Base-by-base conservation (phyloP, 2,329 filamentous ascomycete genomes). In the Ramularia collo-cygni region DNA sequence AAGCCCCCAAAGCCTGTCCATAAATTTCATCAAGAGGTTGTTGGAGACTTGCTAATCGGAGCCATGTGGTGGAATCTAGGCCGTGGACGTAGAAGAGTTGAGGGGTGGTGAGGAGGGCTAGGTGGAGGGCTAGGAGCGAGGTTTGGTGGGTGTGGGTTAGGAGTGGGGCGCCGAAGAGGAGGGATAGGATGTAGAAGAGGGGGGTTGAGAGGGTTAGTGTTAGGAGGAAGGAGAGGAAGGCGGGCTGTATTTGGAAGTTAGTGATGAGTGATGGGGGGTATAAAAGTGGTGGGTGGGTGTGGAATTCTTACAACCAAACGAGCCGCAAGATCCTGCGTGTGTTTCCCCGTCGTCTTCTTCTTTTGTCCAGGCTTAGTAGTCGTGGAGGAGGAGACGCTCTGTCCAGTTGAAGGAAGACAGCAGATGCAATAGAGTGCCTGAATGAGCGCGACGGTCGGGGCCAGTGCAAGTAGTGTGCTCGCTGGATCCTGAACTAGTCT, bases 111-210 rank as follows among this genome's bases (percentile, higher is more conserved):
- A 98, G 77, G 0, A 95, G 65, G 8, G 88, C 77, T 44, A 96
- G 76, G 61, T 96, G 89, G 2, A 83, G 75, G 2, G 86, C 83
- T 61, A 81, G 83, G 26, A 95, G 78, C 21, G 85, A 61, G 1
- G 92, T 98, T 51, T 93, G 83, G 3, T 71, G 60, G 36, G 83
- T 68, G 61, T 95, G 85, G 1, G 85, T 86, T 21, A 90, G 85
- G 38, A 94, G 71, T 0, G 92, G 92, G 6, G 90, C 92, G 57
- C 92, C 92, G 64, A 95, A 93, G 51, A 96, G 83, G 56, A 96
- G 72, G 55, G 93, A 75, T 27, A 80, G 65, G 30, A 77, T 60
- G 60, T 72, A 64, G 31, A 82, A 67, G 26, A 78, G 57, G 2
- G 79, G 78, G 0, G 76, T 70, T 4, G 72, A 71, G 37, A 77